Conservation (phyloP, 805 yeast genomes). For the Pichia manshurica region DNA sequence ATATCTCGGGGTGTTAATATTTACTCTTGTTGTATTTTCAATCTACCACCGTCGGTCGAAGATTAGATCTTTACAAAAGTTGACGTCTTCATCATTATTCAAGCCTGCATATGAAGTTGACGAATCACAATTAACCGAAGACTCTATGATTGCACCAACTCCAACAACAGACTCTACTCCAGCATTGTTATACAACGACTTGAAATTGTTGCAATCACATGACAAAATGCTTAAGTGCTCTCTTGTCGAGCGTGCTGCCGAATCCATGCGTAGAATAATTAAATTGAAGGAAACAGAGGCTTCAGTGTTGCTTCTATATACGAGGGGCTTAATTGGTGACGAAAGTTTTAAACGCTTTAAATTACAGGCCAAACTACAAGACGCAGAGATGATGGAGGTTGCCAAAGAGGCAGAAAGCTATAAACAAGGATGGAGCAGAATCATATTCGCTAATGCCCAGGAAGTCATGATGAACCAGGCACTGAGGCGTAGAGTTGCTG, state of each 20-base stretch:
- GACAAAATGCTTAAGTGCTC: constrained; percentile 49
- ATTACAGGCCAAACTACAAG: constrained; percentile 71
- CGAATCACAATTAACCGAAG: neutral
- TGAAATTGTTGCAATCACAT: constrained; percentile 54
- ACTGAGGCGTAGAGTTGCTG: constrained; percentile 61
- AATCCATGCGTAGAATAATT: constrained; percentile 77
- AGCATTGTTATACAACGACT: constrained; percentile 12
- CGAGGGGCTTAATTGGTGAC: constrained; percentile 88
- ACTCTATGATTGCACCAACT: neutral
- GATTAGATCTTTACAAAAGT: constrained; percentile 8
- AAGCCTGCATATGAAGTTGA: constrained; percentile 7
- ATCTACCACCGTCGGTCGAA: constrained; percentile 46
- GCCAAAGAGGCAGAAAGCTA: constrained; percentile 66
- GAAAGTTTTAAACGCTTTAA: constrained; percentile 76
- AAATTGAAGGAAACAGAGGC: constrained; percentile 76
- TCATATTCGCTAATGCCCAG: constrained; percentile 71
- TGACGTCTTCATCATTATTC: constrained; percentile 13
- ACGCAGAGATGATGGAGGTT: constrained; percentile 72
- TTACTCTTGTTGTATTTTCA: constrained; percentile 66
- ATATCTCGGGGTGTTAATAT: constrained; percentile 62
- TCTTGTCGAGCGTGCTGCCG: constrained; percentile 62
- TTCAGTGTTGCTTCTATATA: constrained; percentile 64
- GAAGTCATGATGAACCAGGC: constrained; percentile 94
- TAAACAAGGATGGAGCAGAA: constrained; percentile 64
- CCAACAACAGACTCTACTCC: constrained; percentile 18